These are phyloP conservation scores for Pneumocystis sp. DNA, from an alignment of 1,139 yeast genomes.

Conservation along the genomic window DNA sequence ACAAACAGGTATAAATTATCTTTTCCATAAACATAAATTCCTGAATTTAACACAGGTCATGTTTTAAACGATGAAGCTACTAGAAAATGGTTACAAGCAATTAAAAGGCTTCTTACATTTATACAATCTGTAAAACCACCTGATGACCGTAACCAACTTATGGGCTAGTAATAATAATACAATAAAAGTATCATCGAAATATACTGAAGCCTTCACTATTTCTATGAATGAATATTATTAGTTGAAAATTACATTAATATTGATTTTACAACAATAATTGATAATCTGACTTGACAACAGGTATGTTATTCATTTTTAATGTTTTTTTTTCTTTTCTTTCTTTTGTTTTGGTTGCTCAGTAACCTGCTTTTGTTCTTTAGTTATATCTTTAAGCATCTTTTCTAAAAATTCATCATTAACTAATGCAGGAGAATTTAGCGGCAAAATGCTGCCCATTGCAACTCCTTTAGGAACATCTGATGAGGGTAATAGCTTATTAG, in stretches of 20 bases:
- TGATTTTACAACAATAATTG: conserved; percentile 13
- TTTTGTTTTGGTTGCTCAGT: neutral
- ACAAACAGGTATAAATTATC: conserved; percentile 15
- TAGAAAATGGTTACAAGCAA: conserved; percentile 26
- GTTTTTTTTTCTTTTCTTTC: conserved; percentile 9
- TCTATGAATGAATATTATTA: neutral
- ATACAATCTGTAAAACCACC: conserved; percentile 2
- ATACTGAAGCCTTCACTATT: neutral
- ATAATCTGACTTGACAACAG: conserved; percentile 12
- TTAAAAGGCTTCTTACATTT: conserved; percentile 8
- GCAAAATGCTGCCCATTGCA: conserved; percentile 72
- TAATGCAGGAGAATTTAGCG: conserved; percentile 63
- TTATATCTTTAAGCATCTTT: conserved; percentile 43
- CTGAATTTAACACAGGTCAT: conserved; percentile 35
- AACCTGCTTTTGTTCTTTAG: conserved; percentile 27
- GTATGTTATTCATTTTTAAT: conserved; percentile 9
- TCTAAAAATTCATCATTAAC: conserved; percentile 78
- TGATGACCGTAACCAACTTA: neutral
- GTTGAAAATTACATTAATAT: conserved; percentile 23
- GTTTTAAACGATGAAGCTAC: conserved; percentile 68
- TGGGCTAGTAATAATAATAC: neutral
- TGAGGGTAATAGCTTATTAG: conserved; percentile 42
- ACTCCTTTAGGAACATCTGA: conserved; percentile 72
- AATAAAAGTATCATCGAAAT: conserved; percentile 11
- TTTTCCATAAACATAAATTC: conserved; percentile 13